Conservation (phyloP, 345 rosid genomes). For the Murraya koenigii region DNA sequence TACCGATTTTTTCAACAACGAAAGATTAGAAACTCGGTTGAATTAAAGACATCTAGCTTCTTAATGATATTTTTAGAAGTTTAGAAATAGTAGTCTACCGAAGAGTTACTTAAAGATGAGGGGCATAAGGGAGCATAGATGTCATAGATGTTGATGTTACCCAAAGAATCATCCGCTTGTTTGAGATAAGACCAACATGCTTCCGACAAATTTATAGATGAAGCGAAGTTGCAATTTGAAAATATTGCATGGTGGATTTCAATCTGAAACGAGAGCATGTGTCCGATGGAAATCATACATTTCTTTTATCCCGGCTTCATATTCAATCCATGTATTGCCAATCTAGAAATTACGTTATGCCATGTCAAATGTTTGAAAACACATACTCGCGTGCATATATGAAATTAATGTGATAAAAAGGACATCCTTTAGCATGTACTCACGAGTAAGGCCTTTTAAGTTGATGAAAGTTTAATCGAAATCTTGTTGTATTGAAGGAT, state of each 20-base stretch:
- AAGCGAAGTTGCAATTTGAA: slow-evolving; percentile 4
- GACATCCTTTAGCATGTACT: neutral
- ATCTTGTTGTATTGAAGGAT: neutral
- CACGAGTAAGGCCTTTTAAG: neutral
- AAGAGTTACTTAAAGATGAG: no score
- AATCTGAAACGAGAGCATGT: slow-evolving; percentile 3
- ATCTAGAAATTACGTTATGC: neutral
- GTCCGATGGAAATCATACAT: neutral
- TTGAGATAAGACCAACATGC: neutral
- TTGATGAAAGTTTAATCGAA: neutral
- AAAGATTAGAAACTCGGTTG: neutral
- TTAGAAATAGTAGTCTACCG: no score
- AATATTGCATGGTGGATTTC: neutral
- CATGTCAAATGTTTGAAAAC: neutral
- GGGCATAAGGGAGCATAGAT: slow-evolving; percentile 2
- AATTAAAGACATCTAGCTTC: neutral
- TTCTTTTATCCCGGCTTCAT: neutral
- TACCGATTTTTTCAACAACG: neutral
- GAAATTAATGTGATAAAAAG: neutral
- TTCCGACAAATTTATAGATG: neutral
- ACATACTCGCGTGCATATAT: neutral
- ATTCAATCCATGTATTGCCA: slow-evolving; percentile 6
- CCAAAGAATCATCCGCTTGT: neutral
- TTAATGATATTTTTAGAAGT: neutral
- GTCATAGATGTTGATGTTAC: neutral